Evolutionary conservation across 768 basidiomycete genomes (phyloP).

Genomic region (Agaricus subrufescens): DNA sequence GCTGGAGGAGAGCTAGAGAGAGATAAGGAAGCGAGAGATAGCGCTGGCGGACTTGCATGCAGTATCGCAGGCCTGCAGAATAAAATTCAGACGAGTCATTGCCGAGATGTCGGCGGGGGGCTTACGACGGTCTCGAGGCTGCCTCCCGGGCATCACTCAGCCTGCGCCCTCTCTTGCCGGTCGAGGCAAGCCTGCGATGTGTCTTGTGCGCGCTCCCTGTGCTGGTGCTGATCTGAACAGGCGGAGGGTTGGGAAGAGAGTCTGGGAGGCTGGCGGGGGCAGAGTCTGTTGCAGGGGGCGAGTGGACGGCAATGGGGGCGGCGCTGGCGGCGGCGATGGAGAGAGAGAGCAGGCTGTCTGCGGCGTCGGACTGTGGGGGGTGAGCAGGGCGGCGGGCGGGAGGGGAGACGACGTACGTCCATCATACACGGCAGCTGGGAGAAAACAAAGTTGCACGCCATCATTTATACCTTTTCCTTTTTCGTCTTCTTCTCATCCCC

Average conservation of each 20-base stretch:
- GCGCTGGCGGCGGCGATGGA: conserved; percentile 57
- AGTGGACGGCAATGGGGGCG: conserved; percentile 36
- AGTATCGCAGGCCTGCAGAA: conserved; percentile 25
- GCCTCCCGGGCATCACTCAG: conserved; percentile 80
- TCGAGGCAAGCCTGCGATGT: conserved; percentile 68
- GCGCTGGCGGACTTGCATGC: conserved; percentile 28
- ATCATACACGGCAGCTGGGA: too few relatives aligned
- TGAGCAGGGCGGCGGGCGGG: too few relatives aligned
- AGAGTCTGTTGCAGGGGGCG: neutral
- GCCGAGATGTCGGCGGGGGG: conserved; percentile 17
- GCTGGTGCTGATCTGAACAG: conserved; percentile 11
- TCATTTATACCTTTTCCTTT: too few relatives aligned
- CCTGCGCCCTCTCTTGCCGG: conserved; percentile 64
- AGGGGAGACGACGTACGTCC: too few relatives aligned
- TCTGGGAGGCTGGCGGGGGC: conserved; percentile 5
- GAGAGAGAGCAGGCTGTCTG: conserved; percentile 58
- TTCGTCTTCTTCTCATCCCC: too few relatives aligned
- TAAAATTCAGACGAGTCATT: conserved; percentile 6
- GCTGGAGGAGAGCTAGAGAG: conserved; percentile 37
- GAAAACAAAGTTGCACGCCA: too few relatives aligned
- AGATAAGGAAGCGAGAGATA: conserved; percentile 41
- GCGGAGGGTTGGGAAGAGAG: neutral
- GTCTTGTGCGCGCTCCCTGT: conserved; percentile 31
- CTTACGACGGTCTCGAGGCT: conserved; percentile 68
- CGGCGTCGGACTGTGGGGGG: conserved; percentile 25